A percentile compares a stretch with the other conserved stretches of the same genome.
These are phyloP conservation scores for Silene coronaria DNA, from an alignment of 179 eudicot species.

Conservation along the genomic window DNA sequence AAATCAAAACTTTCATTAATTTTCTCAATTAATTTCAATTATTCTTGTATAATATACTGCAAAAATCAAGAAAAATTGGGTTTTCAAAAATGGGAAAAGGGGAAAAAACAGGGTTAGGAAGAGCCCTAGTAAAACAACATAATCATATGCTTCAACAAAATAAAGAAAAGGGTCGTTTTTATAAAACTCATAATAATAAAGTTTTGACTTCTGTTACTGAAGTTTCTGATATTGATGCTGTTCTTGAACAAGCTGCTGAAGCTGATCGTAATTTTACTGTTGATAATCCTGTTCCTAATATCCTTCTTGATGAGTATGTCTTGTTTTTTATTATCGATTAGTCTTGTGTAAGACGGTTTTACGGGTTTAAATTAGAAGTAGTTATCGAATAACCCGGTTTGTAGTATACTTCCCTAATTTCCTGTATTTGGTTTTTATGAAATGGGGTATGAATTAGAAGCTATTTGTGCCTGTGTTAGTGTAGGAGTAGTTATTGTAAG, in stretches of 20 bases:
- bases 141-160: conserved; percentile 67
- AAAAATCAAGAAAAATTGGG: neutral
- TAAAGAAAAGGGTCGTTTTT: conserved; percentile 60
- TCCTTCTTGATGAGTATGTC: conserved; percentile 54
- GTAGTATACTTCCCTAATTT: too few relatives aligned
- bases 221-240: conserved; percentile 80
- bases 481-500: too few relatives aligned
- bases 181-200: conserved; percentile 54
- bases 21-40: too few relatives aligned
- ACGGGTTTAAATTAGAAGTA: too few relatives aligned
- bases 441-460: too few relatives aligned
- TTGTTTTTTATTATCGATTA: neutral
- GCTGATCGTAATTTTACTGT: conserved; percentile 52
- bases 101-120: conserved; percentile 73
- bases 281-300: conserved; percentile 44
- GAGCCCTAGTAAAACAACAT: conserved; percentile 87
- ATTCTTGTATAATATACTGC: too few relatives aligned
- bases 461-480: too few relatives aligned
- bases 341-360: too few relatives aligned
- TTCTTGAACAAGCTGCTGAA: conserved; percentile 78
- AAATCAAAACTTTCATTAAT: too few relatives aligned
- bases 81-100: conserved; percentile 61
- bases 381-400: too few relatives aligned
- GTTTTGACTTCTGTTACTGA: conserved; percentile 75
- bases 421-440: too few relatives aligned